Evolutionary conservation across 306 rosid genomes (phyloP).

Genomic region (Erythrophleum fordii): DNA sequence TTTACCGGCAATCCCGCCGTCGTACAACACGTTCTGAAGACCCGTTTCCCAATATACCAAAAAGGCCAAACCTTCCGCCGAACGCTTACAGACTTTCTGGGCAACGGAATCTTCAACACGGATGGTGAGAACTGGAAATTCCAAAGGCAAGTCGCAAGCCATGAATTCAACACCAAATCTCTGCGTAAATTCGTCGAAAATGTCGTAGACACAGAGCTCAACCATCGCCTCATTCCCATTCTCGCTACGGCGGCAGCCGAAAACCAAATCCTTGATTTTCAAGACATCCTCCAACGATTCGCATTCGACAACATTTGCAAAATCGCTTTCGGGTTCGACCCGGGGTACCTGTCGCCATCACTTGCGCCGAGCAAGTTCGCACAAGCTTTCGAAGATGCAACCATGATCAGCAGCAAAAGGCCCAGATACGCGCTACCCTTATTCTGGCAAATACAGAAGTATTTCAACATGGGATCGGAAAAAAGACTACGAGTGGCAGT

Average conservation of each 20-base stretch:
- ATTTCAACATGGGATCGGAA: conserved; percentile 40
- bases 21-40: conserved; percentile 78
- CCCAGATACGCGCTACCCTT: background rate
- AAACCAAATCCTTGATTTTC: conserved; percentile 45
- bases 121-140: conserved; percentile 65
- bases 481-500: conserved; percentile 26
- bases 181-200: conserved; percentile 61
- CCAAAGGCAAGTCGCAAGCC: conserved; percentile 67
- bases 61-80: conserved; percentile 39
- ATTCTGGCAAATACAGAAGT: background rate
- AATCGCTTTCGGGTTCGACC: conserved; percentile 75
- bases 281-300: conserved; percentile 74
- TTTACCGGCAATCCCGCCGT: conserved; percentile 64
- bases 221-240: conserved; percentile 58
- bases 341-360: conserved; percentile 59
- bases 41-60: conserved; percentile 51
- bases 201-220: conserved; percentile 64
- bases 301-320: conserved; percentile 71
- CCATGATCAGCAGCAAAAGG: background rate
- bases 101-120: conserved; percentile 64
- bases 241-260: conserved; percentile 26
- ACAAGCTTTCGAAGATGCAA: background rate
- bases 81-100: conserved; percentile 56
- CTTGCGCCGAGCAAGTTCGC: conserved; percentile 55
- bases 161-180: conserved; percentile 60